Evolutionary conservation across 169 alveolate genomes (phyloP).

Genomic region (Sarcocystis neurona): DNA sequence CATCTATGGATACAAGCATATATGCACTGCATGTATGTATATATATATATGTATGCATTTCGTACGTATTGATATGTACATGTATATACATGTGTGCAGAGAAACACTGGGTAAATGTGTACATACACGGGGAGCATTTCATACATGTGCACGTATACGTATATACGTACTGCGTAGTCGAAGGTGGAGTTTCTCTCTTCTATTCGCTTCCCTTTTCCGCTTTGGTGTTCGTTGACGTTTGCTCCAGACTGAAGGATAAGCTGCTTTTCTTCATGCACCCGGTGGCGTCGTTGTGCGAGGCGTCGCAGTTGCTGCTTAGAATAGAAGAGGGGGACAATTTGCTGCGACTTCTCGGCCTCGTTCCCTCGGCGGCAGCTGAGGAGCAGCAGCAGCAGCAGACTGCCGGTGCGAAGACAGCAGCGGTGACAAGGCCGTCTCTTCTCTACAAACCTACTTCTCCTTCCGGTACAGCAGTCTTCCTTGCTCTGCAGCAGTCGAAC

Average conservation of each 20-base stretch:
- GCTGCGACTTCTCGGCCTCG: background rate
- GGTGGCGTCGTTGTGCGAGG: conserved; percentile 8
- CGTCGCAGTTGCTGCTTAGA: background rate
- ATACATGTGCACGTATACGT: background rate
- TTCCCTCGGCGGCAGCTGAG: background rate
- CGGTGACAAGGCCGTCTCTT: no score
- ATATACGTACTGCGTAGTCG: no score
- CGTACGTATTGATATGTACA: background rate
- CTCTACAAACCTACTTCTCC: no score
- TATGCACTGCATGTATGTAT: background rate
- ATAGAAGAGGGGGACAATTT: background rate
- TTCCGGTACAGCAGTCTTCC: no score
- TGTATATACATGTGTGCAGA: background rate
- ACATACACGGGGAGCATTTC: background rate
- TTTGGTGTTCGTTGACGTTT: no score
- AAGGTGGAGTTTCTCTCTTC: no score
- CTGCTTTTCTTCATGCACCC: conserved; percentile 11
- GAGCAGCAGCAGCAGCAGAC: background rate
- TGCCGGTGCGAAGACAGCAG: background rate
- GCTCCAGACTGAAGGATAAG: conserved; percentile 5
- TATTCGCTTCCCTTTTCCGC: background rate
- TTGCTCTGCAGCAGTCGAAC: no score
- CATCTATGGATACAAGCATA: no score
- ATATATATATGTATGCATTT: background rate
- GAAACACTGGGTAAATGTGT: background rate